phyloP scores from a whole-genome alignment of 192 early-diverging fungal species.

The Oehlia diaphana region DNA sequence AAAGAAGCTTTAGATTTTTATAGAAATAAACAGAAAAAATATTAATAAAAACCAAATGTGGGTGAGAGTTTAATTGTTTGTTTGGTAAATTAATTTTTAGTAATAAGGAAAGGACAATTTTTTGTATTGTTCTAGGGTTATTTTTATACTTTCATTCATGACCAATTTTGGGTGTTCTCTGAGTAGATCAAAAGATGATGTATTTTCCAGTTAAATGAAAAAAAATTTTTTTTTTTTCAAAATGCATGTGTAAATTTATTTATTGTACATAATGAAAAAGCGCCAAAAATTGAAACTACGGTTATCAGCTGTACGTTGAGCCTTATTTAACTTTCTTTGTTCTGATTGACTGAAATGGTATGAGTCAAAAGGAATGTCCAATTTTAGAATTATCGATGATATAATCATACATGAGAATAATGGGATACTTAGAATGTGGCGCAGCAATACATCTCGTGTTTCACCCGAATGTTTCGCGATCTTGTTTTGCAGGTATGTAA shows the following conservation, averaged over 20 bases:
- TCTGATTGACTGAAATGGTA: not conserved
- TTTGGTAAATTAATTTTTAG: not conserved
- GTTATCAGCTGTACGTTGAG: not conserved
- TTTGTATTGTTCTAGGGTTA: not conserved
- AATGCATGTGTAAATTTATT: not conserved
- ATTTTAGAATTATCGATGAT: not conserved
- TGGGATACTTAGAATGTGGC: not conserved
- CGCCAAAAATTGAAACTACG: not conserved
- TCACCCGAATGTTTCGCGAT: too few species aligned
- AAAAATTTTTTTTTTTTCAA: not conserved
- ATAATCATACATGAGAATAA: not conserved
- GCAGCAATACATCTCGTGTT: not conserved
- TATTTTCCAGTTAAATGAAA: not conserved
- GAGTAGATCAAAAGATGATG: not conserved
- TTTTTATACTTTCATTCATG: not conserved
- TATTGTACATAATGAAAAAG: not conserved
- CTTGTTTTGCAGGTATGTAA: too few species aligned
- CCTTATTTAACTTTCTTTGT: not conserved
- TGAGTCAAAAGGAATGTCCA: not conserved
- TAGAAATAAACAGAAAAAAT: not conserved
- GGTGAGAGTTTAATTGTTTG: not conserved
- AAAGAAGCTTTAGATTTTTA: not conserved
- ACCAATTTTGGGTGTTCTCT: not conserved
- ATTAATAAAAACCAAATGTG: not conserved
- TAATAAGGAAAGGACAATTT: not conserved